Evolutionary conservation across 805 yeast species (phyloP), one percentile per base, ranked within the genome.

Genomic region (Saccharomycopsis olivae): DNA sequence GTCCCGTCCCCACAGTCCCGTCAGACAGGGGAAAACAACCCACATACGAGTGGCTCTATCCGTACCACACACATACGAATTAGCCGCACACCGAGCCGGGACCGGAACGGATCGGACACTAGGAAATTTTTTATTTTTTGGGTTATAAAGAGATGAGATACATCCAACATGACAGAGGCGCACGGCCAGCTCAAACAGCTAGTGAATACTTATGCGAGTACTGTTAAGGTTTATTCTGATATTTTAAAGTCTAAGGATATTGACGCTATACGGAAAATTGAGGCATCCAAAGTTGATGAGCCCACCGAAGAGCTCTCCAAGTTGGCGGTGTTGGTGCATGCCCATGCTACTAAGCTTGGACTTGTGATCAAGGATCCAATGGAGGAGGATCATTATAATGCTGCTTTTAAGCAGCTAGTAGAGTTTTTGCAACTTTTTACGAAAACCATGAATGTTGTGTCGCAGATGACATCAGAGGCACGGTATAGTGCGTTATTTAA

Each of bases 281-380:
- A 52, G 39, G 36, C 62, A 13, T 56, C 68, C 11, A 45, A 43
- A 19, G 63, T 75, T 2, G 59, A 52, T 5, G 49, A 61, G 5
- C 79, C 84, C 3, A 48, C 73, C 6, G 61, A 58, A 4, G 94
- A 85, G 50, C 51, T 83, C 13, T 56, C 53, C 4, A 86, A 85
- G 53, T 51, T 82, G 5, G 55, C 73, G 15, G 65, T 70, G 42
- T 60, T 85, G 29, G 63, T 79, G 6, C 76, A 68, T 55, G 87
- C 95, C 1, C 87, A 83, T 53, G 66, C 79, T 2, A 85, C 95
- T 2, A 84, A 84, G 54, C 62, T 83, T 4, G 88, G 87, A 1
- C 67, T 80, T 20, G 71, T 79, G 0, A 80, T 75, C 61, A 75
- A 73, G 50, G 77, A 83, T 2, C 75, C 76, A 1, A 66, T 71